phyloP scores from a whole-genome alignment of 352 stramenopile species.

The Phytophthora ramorum region DNA sequence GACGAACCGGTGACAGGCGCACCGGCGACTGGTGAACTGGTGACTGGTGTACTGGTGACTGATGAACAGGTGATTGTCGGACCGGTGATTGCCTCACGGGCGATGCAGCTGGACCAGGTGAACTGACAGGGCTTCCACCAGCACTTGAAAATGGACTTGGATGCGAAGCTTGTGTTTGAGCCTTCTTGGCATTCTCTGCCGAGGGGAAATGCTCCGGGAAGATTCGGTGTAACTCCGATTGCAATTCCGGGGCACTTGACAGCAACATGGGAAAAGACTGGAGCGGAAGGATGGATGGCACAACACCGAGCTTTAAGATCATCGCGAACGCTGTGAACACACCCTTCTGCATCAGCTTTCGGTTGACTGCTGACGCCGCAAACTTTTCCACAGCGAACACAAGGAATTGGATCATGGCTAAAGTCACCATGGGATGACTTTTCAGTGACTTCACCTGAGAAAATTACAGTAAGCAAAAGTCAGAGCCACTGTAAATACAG shows the following conservation, averaged over 20 bases:
- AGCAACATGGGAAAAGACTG: conserved; percentile 82
- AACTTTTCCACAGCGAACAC: conserved; percentile 89
- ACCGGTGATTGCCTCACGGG: conserved; percentile 52
- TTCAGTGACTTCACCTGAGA: conserved; percentile 84
- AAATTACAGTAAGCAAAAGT: background rate
- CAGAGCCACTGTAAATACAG: background rate
- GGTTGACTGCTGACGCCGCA: conserved; percentile 74
- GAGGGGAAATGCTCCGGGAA: conserved; percentile 86
- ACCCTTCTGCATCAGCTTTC: conserved; percentile 83
- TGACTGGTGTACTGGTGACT: conserved; percentile 60
- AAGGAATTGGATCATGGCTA: conserved; percentile 87
- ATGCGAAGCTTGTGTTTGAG: conserved; percentile 19
- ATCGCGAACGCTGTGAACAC: conserved; percentile 81
- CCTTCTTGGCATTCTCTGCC: conserved; percentile 51
- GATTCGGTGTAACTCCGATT: conserved; percentile 78
- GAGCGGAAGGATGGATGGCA: conserved; percentile 69
- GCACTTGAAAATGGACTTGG: conserved; percentile 42
- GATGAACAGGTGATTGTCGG: conserved; percentile 39
- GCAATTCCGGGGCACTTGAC: conserved; percentile 72
- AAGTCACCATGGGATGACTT: conserved; percentile 82
- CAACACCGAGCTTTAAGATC: conserved; percentile 77
- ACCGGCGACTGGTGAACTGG: conserved; percentile 44
- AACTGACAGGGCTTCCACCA: conserved; percentile 53
- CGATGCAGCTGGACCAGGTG: conserved; percentile 46
- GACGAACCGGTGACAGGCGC: conserved; percentile 36